Evolutionary conservation across 495 filamentous ascomycete species (phyloP).

Genomic region (Daldinia vernicosa): DNA sequence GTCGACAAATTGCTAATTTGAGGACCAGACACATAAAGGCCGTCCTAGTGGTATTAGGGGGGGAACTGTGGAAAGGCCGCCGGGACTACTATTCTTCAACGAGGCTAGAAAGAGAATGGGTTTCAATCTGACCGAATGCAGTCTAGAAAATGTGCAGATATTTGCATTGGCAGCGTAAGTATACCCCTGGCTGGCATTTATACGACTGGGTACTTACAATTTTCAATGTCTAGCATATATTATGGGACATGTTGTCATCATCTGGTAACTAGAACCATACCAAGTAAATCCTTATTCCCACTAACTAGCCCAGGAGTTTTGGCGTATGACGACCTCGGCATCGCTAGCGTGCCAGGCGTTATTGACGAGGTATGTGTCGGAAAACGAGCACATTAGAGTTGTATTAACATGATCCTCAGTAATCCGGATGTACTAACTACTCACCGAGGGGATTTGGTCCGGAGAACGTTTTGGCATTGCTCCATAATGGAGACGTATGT

Average conservation of each 20-base stretch:
- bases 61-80: constrained; percentile 58
- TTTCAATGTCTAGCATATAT: constrained; percentile 54
- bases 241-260: constrained; percentile 61
- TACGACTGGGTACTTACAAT: constrained; percentile 3
- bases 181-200: background rate
- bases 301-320: constrained; percentile 60
- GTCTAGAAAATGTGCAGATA: constrained; percentile 66
- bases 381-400: background rate
- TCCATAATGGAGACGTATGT: constrained; percentile 65
- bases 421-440: constrained; percentile 59
- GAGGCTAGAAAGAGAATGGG: constrained; percentile 67
- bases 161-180: constrained; percentile 62
- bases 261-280: constrained; percentile 49
- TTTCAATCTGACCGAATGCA: constrained; percentile 63
- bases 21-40: constrained; percentile 47
- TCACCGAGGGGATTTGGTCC: constrained; percentile 59
- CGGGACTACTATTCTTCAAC: constrained; percentile 66
- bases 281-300: constrained; percentile 5
- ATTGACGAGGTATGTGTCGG: constrained; percentile 55
- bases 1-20: constrained; percentile 7
- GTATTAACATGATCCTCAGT: constrained; percentile 43
- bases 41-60: constrained; percentile 63
- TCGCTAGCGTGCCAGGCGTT: constrained; percentile 63
- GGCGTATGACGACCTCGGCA: constrained; percentile 62
- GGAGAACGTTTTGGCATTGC: constrained; percentile 67